A percentile compares a stretch with the other conserved stretches of the same genome.
Conservation (phyloP, 805 yeast species). For the Debaryomyces hansenii region DNA sequence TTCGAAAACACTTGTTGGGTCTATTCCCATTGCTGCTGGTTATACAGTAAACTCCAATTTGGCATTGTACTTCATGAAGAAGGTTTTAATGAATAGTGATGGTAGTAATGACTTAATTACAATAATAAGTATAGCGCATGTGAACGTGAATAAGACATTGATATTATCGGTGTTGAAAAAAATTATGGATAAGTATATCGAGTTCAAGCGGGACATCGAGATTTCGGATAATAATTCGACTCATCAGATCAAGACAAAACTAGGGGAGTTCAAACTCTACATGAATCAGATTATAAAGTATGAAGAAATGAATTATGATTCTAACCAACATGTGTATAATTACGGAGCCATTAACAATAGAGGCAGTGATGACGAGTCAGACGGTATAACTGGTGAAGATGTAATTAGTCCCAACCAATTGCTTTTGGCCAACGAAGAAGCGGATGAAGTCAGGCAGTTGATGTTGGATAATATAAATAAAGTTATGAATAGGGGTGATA, state of each 20-base stretch:
- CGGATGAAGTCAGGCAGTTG: conserved; percentile 62
- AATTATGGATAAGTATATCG: conserved; percentile 50
- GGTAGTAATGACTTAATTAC: conserved; percentile 53
- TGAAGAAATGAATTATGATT: conserved; percentile 48
- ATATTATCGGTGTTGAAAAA: conserved; percentile 49
- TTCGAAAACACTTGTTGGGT: conserved; percentile 41
- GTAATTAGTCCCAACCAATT: conserved; percentile 37
- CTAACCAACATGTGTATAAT: conserved; percentile 30
- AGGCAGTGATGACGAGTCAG: conserved; percentile 13
- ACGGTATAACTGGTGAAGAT: conserved; percentile 4
- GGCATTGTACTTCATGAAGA: conserved; percentile 51
- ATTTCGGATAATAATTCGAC: conserved; percentile 5
- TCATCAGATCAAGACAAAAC: conserved; percentile 19
- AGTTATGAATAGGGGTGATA: conserved; percentile 75
- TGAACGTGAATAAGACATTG: conserved; percentile 44
- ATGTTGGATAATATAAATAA: conserved; percentile 75
- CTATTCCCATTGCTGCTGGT: conserved; percentile 29
- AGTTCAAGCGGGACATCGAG: conserved; percentile 34
- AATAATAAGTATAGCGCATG: conserved; percentile 48
- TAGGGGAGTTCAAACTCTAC: conserved; percentile 54
- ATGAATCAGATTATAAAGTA: conserved; percentile 57
- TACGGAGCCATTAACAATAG: conserved; percentile 27
- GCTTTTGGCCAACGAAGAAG: conserved; percentile 50
- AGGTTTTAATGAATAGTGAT: conserved; percentile 36
- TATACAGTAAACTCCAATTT: conserved; percentile 27